phyloP scores from a whole-genome alignment of 345 rosid genomes.

The Triadica sebifera region DNA sequence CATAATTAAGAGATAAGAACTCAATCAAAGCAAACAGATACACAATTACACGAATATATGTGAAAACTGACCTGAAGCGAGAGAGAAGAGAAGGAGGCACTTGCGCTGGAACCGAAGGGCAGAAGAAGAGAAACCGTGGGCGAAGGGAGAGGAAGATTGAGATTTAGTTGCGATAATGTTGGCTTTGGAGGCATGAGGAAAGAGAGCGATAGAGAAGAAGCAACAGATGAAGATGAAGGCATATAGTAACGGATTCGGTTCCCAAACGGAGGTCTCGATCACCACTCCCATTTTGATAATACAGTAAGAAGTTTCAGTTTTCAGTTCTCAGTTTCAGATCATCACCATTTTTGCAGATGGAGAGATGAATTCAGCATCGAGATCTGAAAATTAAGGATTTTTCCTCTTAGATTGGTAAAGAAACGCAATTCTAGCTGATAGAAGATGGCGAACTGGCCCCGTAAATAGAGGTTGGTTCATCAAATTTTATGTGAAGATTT shows the following conservation, averaged over 20 bases:
- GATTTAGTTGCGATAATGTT: constrained; percentile 18
- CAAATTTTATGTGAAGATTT: too few species aligned
- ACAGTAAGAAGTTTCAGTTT: too few species aligned
- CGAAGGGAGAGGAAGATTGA: background rate
- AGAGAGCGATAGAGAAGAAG: constrained; percentile 51
- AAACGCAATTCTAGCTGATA: background rate
- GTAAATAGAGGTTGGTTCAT: too few species aligned
- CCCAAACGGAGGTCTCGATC: constrained; percentile 71
- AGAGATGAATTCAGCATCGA: background rate
- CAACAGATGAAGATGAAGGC: constrained; percentile 56
- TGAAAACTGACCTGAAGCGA: constrained; percentile 60
- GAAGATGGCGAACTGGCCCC: background rate
- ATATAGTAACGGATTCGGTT: constrained; percentile 51
- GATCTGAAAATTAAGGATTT: background rate
- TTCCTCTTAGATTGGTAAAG: background rate
- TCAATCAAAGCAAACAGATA: background rate
- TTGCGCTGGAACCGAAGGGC: constrained; percentile 56
- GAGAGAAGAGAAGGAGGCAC: constrained; percentile 63
- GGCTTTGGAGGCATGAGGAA: constrained; percentile 45
- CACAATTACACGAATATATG: background rate
- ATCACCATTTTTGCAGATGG: background rate
- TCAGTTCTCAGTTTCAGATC: background rate
- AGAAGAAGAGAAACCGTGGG: constrained; percentile 27
- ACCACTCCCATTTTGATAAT: constrained; percentile 53
- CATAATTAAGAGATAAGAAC: background rate